Evolutionary conservation across 192 early-diverging fungal species (phyloP).

Genomic region (Backusella mclennaniae): DNA sequence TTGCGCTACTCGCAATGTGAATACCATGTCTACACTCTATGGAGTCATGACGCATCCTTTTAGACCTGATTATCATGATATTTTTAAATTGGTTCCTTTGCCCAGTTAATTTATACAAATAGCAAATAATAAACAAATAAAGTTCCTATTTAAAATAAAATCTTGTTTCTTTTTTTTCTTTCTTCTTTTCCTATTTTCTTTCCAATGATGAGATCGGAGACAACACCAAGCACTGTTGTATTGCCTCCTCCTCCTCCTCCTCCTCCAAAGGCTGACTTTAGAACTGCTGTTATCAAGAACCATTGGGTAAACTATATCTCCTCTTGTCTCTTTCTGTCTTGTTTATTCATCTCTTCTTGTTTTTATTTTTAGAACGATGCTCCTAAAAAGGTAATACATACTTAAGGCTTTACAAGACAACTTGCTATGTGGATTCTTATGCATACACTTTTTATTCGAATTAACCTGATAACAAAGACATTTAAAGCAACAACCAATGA

Average conservation of each 20-base stretch:
- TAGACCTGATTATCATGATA: slow-evolving; percentile 19
- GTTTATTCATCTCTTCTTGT: not conserved
- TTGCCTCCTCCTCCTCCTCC: not conserved
- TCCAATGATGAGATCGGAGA: not conserved
- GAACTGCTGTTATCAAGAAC: slow-evolving; percentile 5
- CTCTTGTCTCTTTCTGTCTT: not conserved
- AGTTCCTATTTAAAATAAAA: not conserved
- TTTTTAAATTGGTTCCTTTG: slow-evolving; percentile 15
- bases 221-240: not conserved
- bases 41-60: slow-evolving; percentile 18
- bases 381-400: slow-evolving; percentile 9
- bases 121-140: too few relatives aligned
- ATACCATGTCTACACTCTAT: not conserved
- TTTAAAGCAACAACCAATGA: not conserved
- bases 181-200: not conserved
- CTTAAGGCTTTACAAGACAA: not conserved
- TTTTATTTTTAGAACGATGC: slow-evolving; percentile 4
- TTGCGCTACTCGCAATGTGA: not conserved
- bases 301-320: not conserved
- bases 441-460: not conserved
- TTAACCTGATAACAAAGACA: not conserved
- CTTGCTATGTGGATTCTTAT: not conserved
- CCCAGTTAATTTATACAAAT: not conserved
- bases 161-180: not conserved
- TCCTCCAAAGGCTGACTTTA: not conserved